Evolutionary conservation across 2,329 filamentous ascomycete species (phyloP), one percentile per base, ranked within the genome.

Genomic region (Ascosphaera aggregata): DNA sequence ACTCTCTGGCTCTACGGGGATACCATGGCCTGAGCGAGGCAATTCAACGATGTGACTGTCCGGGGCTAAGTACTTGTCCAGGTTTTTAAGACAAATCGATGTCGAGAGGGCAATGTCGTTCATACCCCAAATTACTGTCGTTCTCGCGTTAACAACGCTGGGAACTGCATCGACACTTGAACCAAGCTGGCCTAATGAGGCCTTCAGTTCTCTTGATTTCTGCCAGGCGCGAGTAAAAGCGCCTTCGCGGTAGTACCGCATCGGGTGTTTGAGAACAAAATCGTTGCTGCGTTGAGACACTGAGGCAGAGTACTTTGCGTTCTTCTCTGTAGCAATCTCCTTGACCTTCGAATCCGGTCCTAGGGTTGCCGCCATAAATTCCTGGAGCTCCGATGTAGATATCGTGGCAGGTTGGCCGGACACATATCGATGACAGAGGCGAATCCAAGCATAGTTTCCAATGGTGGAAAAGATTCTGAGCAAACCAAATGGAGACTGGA

Each of bases 61-160:
- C 41, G 50, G 54, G 13, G 55, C 53, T 15, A 71, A 55, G 44
- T 65, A 69, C 39, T 67, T 64, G 1, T 56, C 55, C 18, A 71
- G 60, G 1, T 67, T 67, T 39, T 68, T 63, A 18, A 72, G 49
- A 18, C 57, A 61, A 19, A 73, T 51, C 9, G 54, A 51, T 34
- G 51, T 52, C 38, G 67, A 61, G 30, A 72, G 58, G 4, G 67
- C 68, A 9, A 55, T 47, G 47, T 73, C 69, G 17, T 57, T 47
- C 45, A 63, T 51, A 2, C 68, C 69, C 54, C 66, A 68, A 32
- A 73, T 43, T 15, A 72, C 48, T 4, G 67, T 71, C 11, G 64
- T 56, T 15, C 61, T 62, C 9, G 64, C 66, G 42, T 63, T 64
- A 17, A 73, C 50, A 2, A 57, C 51, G 2, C 65, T 66, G 2